Base-by-base conservation (phyloP, 805 yeast species). In the Priceomyces melissophilus region DNA sequence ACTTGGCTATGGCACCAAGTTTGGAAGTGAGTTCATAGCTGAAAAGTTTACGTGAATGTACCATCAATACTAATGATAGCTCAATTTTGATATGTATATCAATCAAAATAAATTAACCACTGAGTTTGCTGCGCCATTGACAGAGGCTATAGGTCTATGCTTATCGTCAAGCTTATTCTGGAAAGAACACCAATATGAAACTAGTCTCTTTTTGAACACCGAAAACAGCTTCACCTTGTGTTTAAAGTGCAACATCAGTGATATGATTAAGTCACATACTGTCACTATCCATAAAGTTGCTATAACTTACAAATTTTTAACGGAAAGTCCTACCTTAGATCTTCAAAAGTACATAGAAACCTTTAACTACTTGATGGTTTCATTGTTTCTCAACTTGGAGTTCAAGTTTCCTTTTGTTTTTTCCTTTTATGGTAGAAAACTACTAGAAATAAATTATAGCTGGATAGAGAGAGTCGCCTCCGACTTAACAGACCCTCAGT, bases 351-450 rank as follows among this genome's bases (percentile, higher is more conserved):
- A 47, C 8, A 15, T 46, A n/a, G 38, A 38, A n/a, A 42, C 48
- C 13, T 41, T 61, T 25, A 57, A 58, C 39, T 58, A 55, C 37
- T 39, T 50, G 40, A 35, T 60, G 10, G 30, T 50, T 1, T 53
- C 63, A 4, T 39, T 57, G 25, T 14, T 62, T 7, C 15, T 64
- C n/a, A 48, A 58, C n/a, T 42, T 61, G 5, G 71, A 65, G 42
- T 38, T 36, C 31, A 37, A 40, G 25, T 60, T 41, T 36, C 70
- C 71, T 1, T 53, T 64, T 25, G 51, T 60, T 3, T 64, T 65
- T 32, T 63, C 69, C 14, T 49, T 50, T 11, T 50, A 54, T 38
- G 67, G 67, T 1, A 45, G 67, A 26, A 52, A 44, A 14, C 44
- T 56, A 20, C 45, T 63, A 15, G 43, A 44, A 34, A 30, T 46